Evolutionary conservation across 768 basidiomycete genomes (phyloP), one percentile per base, ranked within the genome.

Genomic region (Candolleomyces eurysporus): DNA sequence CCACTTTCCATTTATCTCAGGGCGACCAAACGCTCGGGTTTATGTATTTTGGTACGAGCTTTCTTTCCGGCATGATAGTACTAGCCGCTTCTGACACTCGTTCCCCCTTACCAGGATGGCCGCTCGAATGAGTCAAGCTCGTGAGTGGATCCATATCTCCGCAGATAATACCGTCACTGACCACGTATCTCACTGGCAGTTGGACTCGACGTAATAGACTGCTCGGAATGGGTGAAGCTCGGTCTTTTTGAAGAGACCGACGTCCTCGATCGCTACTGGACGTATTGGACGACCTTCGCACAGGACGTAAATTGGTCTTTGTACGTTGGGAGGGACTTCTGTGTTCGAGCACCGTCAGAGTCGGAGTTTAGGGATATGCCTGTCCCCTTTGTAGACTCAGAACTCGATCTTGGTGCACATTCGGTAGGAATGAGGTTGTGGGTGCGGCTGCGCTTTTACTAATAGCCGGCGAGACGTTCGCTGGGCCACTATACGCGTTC

Each of bases 281-380:
- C 43, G 13, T 40, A 58, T 53, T 54, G 49, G 52, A 49, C 52
- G 11, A 51, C 61, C 46, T n/a, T n/a, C 51, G 50, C 43, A 21
- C 11, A 85, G 80, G 86, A 88, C 59, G 82, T 85, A 6, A 86
- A 83, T 56, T 87, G 86, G 86, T 84, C 83, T 0, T 73, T 87
- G 0, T 86, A 86, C 55, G 84, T 87, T 19, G 86, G 86, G 6
- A 78, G 86, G n/a, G 85, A 87, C 57, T 83, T 82, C 67, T 80
- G 78, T 58, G 76, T 85, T 22, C 68, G 79, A 1, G 67, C 72
- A 5, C 79, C 77, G 2, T 60, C 62, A 4, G 63, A 66, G 11
- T 68, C 73, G 22, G 74, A 75, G 31, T 62, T 68, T 21, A 72
- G 75, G 45, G 70, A 68, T 16, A 75, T 83, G 54, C 75, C 80